Percentiles rank a stretch among this genome's conserved stretches.
phyloP scores from a whole-genome alignment of 1,284 basidiomycete genomes.

The Phaffia rhodozyma region DNA sequence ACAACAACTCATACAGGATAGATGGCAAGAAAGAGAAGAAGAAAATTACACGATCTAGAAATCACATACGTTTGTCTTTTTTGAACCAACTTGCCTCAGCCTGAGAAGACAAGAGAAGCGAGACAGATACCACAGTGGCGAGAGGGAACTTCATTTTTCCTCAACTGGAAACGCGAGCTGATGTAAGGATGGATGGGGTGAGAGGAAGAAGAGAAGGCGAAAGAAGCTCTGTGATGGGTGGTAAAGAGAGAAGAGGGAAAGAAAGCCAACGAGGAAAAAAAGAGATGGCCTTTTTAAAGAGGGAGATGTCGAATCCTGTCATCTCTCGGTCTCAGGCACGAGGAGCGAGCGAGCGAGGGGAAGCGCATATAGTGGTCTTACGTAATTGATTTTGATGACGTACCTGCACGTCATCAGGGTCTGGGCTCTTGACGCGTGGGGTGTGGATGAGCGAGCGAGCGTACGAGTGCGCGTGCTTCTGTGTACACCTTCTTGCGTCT shows the following conservation, averaged over 20 bases:
- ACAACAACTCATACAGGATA: not conserved
- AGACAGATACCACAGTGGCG: constrained; percentile 19
- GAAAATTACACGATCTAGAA: not conserved
- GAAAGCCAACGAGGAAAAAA: not conserved
- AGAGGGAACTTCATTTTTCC: constrained; percentile 19
- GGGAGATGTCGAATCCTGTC: too few species aligned
- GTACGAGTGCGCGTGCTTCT: not conserved
- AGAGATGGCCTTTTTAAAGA: too few species aligned
- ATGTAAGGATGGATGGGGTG: not conserved
- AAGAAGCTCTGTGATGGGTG: not conserved
- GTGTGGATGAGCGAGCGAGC: too few species aligned
- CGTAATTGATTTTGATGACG: too few species aligned
- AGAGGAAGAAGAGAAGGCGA: not conserved
- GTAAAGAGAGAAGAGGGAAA: not conserved
- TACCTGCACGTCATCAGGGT: too few species aligned
- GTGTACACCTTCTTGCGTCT: not conserved
- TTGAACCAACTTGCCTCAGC: constrained; percentile 24
- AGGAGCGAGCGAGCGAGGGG: too few species aligned
- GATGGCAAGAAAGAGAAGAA: not conserved
- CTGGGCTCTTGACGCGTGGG: too few species aligned
- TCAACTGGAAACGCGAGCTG: not conserved
- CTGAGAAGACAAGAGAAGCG: constrained; percentile 16
- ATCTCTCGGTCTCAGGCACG: too few species aligned
- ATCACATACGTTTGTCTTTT: constrained; percentile 27
- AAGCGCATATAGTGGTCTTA: too few species aligned